Evolutionary conservation across 75 land plant species (phyloP).

Genomic region (Selaginella moellendorffii): DNA sequence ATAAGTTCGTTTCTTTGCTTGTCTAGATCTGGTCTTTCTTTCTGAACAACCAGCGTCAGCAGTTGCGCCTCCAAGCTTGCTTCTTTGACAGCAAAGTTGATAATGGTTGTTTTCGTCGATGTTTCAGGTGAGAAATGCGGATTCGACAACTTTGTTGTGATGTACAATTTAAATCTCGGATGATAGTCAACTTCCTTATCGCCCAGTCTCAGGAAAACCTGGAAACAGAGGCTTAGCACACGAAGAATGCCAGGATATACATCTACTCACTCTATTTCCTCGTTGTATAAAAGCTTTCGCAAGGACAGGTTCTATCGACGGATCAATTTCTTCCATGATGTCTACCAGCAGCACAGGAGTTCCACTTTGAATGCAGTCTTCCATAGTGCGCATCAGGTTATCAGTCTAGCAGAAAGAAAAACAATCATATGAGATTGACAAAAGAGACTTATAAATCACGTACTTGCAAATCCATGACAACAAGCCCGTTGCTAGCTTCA

Average conservation of each 20-base stretch:
- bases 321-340: slow-evolving; percentile 22
- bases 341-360: slow-evolving; percentile 18
- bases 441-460: background rate
- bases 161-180: slow-evolving; percentile 20
- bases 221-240: background rate
- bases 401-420: slow-evolving; percentile 10
- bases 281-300: slow-evolving; percentile 14
- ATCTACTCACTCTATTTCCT: slow-evolving; percentile 14
- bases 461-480: slow-evolving; percentile 21
- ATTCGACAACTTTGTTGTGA: slow-evolving; percentile 22
- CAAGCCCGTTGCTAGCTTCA: slow-evolving; percentile 19
- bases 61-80: slow-evolving; percentile 20
- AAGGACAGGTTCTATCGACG: slow-evolving; percentile 22
- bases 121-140: slow-evolving; percentile 22
- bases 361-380: slow-evolving; percentile 20
- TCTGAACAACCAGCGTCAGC: slow-evolving; percentile 20
- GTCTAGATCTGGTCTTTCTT: slow-evolving; percentile 25
- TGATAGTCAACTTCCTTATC: slow-evolving; percentile 25
- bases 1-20: slow-evolving; percentile 26
- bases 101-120: slow-evolving; percentile 22
- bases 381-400: slow-evolving; percentile 17
- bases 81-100: slow-evolving; percentile 26
- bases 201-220: slow-evolving; percentile 17
- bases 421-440: background rate
- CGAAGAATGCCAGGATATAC: background rate